These are phyloP conservation scores for Domatiomyces globalis DNA, from an alignment of 2,329 filamentous ascomycete species.

Conservation along the genomic window DNA sequence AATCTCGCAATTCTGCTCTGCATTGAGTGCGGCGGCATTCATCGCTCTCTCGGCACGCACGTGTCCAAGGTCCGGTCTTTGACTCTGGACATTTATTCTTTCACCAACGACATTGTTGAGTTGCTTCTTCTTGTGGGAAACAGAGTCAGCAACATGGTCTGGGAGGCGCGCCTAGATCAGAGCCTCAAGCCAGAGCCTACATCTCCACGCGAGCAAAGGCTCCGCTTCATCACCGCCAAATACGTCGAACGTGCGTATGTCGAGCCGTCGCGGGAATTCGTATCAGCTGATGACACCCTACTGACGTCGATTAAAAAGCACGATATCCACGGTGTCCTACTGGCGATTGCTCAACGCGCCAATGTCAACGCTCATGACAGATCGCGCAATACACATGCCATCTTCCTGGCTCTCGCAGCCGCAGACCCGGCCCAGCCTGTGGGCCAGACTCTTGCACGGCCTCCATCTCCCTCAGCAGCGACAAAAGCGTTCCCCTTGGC, in stretches of 20 bases:
- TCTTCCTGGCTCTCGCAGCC: conserved; percentile 82
- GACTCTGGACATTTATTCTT: conserved; percentile 88
- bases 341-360: conserved; percentile 71
- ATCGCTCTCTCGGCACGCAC: conserved; percentile 88
- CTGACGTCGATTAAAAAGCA: conserved; percentile 91
- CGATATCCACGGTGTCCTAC: conserved; percentile 84
- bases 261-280: conserved; percentile 58
- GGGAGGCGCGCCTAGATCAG: conserved; percentile 73
- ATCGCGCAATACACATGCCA: conserved; percentile 71
- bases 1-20: conserved; percentile 93
- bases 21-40: conserved; percentile 95
- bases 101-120: conserved; percentile 93
- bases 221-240: conserved; percentile 92
- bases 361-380: conserved; percentile 79
- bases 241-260: conserved; percentile 78
- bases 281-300: conserved; percentile 71
- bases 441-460: conserved; percentile 19
- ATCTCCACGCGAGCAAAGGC: conserved; percentile 73
- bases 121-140: conserved; percentile 84
- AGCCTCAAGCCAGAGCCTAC: conserved; percentile 58
- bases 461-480: conserved; percentile 26
- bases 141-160: conserved; percentile 87
- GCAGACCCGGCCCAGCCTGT: conserved; percentile 73
- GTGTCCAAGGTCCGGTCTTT: conserved; percentile 95
- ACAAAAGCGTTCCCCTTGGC: conserved; percentile 67